phyloP scores from a whole-genome alignment of 2,329 filamentous ascomycete genomes.

The Claviceps fusiformis region DNA sequence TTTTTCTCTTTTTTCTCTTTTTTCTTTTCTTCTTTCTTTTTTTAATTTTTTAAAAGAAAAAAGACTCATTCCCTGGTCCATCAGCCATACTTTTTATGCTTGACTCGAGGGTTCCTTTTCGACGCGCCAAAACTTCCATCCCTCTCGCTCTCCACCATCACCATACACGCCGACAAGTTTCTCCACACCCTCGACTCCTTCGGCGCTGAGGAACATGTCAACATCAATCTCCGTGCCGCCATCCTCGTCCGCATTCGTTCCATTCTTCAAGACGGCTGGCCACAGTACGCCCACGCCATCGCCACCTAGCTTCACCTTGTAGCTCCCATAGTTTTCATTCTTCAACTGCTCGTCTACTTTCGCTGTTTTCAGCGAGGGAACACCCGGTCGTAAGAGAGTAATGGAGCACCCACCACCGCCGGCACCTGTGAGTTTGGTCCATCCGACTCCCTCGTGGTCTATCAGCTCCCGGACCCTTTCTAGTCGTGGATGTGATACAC shows the following conservation, averaged over 20 bases:
- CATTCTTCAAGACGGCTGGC: slow-evolving; percentile 82
- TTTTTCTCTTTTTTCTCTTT: too few species aligned
- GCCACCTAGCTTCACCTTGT: slow-evolving; percentile 79
- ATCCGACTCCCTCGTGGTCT: slow-evolving; percentile 79
- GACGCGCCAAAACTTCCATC: slow-evolving; percentile 78
- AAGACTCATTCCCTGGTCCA: neutral
- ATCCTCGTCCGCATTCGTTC: slow-evolving; percentile 59
- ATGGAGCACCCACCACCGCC: slow-evolving; percentile 95
- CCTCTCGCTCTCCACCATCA: slow-evolving; percentile 53
- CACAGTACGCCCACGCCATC: slow-evolving; percentile 90
- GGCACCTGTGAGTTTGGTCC: slow-evolving; percentile 94
- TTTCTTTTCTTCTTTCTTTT: too few species aligned
- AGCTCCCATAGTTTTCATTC: slow-evolving; percentile 65
- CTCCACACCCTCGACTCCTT: slow-evolving; percentile 77
- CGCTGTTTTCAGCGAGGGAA: slow-evolving; percentile 40
- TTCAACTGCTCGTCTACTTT: slow-evolving; percentile 52
- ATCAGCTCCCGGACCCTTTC: slow-evolving; percentile 86
- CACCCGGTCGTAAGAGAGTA: slow-evolving; percentile 63
- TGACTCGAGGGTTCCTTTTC: slow-evolving; percentile 25
- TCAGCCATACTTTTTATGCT: neutral
- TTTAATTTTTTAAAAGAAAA: too few species aligned
- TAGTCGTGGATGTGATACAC: slow-evolving; percentile 85
- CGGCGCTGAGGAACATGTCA: slow-evolving; percentile 67
- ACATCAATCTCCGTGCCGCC: slow-evolving; percentile 88
- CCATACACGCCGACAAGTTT: slow-evolving; percentile 69